phyloP scores from a whole-genome alignment of 768 basidiomycete genomes.

The Podaxis sp. region DNA sequence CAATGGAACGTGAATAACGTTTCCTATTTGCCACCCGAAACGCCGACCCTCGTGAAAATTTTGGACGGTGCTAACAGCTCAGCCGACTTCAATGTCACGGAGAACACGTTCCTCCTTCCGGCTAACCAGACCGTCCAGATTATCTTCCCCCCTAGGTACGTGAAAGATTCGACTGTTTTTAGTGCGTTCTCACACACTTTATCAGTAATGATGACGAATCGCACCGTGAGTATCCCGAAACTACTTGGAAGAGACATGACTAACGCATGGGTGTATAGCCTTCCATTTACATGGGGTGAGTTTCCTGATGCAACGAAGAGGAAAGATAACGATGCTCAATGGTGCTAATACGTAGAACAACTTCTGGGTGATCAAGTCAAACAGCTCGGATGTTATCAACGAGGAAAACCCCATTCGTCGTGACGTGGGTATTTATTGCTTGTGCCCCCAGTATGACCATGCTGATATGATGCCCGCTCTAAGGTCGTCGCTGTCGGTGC shows the following conservation, averaged over 20 bases:
- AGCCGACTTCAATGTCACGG: conserved; percentile 24
- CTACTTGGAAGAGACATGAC: background rate
- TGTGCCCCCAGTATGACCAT: background rate
- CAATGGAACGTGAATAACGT: conserved; percentile 32
- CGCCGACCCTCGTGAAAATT: conserved; percentile 28
- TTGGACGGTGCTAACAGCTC: conserved; percentile 19
- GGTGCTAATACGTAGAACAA: conserved; percentile 27
- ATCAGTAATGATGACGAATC: conserved; percentile 18
- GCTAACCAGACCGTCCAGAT: conserved; percentile 27
- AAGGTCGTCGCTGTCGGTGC: conserved; percentile 24
- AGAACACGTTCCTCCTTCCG: conserved; percentile 27
- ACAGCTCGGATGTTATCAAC: conserved; percentile 29
- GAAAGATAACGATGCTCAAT: background rate
- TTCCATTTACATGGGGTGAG: conserved; percentile 33
- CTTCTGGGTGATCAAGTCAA: conserved; percentile 41
- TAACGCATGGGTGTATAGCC: conserved; percentile 18
- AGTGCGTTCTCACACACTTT: background rate
- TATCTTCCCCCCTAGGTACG: conserved; percentile 22
- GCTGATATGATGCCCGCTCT: background rate
- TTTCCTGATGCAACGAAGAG: background rate
- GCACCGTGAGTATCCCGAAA: background rate
- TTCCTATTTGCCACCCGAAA: conserved; percentile 25
- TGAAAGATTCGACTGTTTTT: background rate
- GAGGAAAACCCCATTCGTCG: conserved; percentile 46
- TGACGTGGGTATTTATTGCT: conserved; percentile 18